Percentiles rank a stretch among this genome's conserved stretches.
These are phyloP conservation scores for Eragrostis curvula DNA, from an alignment of 176 grass and related monocot genomes.

Conservation along the genomic window DNA sequence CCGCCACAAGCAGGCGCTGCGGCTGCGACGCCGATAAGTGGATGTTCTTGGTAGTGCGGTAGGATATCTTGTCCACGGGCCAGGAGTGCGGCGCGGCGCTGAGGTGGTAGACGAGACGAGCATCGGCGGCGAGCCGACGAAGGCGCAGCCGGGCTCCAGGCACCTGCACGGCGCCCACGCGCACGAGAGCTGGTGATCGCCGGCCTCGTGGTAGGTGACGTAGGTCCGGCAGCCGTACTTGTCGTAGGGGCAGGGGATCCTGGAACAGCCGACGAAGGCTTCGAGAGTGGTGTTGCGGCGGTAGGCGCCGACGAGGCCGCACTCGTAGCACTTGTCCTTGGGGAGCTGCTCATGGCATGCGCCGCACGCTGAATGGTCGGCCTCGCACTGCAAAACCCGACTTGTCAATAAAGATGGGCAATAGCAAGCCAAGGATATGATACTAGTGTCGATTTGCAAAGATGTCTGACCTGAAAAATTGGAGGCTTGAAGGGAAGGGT, in stretches of 20 bases:
- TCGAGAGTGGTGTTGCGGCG: not conserved
- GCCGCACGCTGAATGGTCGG: not conserved
- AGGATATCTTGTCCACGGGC: not conserved
- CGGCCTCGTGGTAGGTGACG: slow-evolving; percentile 7
- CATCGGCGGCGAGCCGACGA: not conserved
- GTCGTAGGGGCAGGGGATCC: slow-evolving; percentile 11
- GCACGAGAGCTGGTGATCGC: not conserved
- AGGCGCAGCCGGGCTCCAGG: slow-evolving; percentile 18
- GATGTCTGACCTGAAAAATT: not conserved
- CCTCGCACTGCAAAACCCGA: not conserved
- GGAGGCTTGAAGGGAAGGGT: slow-evolving; percentile 15
- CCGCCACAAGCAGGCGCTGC: not conserved
- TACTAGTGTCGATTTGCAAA: no score
- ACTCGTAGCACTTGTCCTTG: not conserved
- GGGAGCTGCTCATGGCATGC: not conserved
- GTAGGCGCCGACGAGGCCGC: slow-evolving; percentile 2
- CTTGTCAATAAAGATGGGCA: no score
- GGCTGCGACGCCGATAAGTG: not conserved
- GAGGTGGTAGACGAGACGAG: slow-evolving; percentile 22
- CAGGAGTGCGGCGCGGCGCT: not conserved
- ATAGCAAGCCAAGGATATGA: no score
- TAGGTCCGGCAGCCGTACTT: not conserved
- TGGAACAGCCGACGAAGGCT: not conserved
- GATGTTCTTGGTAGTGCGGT: not conserved
- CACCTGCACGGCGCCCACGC: slow-evolving; percentile 3